Percentiles rank a stretch among this genome's conserved stretches.
Conservation (phyloP, 2,329 filamentous ascomycete genomes). For the Phyllosticta ampelicida region DNA sequence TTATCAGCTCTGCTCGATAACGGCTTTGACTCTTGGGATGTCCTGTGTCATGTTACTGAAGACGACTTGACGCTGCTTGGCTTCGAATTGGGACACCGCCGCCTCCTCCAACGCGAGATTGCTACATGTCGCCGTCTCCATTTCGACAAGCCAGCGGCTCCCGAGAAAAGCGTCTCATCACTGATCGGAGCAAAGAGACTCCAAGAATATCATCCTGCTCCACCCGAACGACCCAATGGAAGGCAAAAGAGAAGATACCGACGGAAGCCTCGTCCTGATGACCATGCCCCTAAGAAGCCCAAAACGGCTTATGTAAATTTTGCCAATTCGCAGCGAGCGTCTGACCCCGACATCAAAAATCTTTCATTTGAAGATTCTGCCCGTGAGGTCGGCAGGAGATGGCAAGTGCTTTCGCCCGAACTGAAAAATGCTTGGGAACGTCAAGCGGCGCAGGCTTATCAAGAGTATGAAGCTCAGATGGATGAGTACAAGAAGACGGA, state of each 20-base stretch:
- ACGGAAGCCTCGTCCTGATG: conserved; percentile 26
- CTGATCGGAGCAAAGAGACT: neutral
- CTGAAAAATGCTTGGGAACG: conserved; percentile 29
- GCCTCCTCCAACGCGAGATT: conserved; percentile 30
- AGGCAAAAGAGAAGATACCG: conserved; percentile 26
- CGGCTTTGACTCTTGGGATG: conserved; percentile 29
- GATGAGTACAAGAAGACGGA: conserved; percentile 31
- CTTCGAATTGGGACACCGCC: conserved; percentile 31
- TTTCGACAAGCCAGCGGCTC: conserved; percentile 18
- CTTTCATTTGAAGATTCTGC: conserved; percentile 30
- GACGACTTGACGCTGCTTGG: conserved; percentile 26
- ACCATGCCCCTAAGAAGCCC: conserved; percentile 29
- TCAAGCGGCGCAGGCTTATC: conserved; percentile 27
- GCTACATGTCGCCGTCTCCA: conserved; percentile 25
- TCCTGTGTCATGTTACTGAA: conserved; percentile 30
- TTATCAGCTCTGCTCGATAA: conserved; percentile 21
- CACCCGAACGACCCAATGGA: conserved; percentile 16
- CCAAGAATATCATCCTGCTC: conserved; percentile 17
- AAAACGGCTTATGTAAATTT: conserved; percentile 35
- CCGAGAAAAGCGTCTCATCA: conserved; percentile 11
- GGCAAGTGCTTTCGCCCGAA: conserved; percentile 26
- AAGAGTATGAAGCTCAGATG: conserved; percentile 29
- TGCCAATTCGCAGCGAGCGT: conserved; percentile 27
- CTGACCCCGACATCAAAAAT: conserved; percentile 23
- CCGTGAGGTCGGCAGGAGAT: conserved; percentile 27